Evolutionary conservation across 2,329 filamentous ascomycete genomes (phyloP), one percentile per base, ranked within the genome.

Genomic region (Dactylellina cionopaga): DNA sequence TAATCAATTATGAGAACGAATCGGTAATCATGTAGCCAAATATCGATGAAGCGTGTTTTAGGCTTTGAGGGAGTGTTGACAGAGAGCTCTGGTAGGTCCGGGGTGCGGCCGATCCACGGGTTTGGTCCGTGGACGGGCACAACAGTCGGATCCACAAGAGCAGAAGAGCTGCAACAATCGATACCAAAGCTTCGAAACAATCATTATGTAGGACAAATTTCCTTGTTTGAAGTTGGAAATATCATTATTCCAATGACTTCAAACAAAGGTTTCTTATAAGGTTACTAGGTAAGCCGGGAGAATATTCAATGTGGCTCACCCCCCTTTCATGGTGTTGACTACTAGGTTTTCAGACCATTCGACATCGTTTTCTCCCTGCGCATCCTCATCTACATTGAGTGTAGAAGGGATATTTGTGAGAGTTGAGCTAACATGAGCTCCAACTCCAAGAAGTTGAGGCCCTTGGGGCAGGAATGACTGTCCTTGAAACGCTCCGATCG

Each of bases 371-470:
- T 72, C 68, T 33, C 68, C 68, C 43, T 72, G 68, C 5, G 59
- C 68, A 55, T 72, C 68, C 17, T 72, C 68, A 5, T 72, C 68
- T 13, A 65, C 68, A 35, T 72, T 52, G 10, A 72, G 60, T 2
- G 68, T 72, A 9, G 68, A 41, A 31, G 68, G 68, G 24, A 72
- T 59, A 15, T 72, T 54, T 25, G 51, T 63, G 33, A 71, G 46
- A 15, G 25, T 44, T 5, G 68, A 72, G 10, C 59, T 25, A 24
- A 59, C 68, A 37, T 72, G 68, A 6, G 68, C 68, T 7, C 68
- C 68, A 1, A 72, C 59, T 22, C 68, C 68, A 7, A 72, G 10
- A 6, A 72, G 24, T 55, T 72, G 68, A 49, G 59, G 43, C 6
- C 59, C 68, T 25, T 59, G 59, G 22, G 68, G 59, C 2, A 65